Evolutionary conservation across 2,329 filamentous ascomycete genomes (phyloP).

Genomic region (Blastomyces parvus): DNA sequence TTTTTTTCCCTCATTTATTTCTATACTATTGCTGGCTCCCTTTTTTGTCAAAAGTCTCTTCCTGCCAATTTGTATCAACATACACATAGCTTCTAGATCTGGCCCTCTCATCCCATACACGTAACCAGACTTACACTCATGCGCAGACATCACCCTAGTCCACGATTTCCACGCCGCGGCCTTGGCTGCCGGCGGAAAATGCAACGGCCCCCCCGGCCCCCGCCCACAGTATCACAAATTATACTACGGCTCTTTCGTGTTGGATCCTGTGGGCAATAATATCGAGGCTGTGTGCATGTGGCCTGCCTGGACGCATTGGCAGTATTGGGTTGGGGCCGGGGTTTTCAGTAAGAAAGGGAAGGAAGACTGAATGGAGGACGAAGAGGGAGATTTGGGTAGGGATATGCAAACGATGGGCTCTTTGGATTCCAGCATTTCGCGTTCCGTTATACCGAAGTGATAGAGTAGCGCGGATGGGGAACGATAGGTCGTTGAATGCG

Average conservation of each 20-base stretch:
- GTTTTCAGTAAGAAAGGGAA: constrained; percentile 15
- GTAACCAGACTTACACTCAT: not conserved
- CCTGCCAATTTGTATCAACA: not conserved
- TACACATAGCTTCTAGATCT: not conserved
- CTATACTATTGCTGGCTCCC: too few species aligned
- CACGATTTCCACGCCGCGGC: constrained; percentile 40
- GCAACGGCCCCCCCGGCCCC: constrained; percentile 43
- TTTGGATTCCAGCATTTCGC: not conserved
- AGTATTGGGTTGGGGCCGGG: constrained; percentile 17
- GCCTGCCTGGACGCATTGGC: constrained; percentile 15
- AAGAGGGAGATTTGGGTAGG: not conserved
- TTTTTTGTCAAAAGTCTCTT: not conserved
- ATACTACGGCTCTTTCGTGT: constrained; percentile 46
- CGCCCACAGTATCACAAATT: constrained; percentile 37
- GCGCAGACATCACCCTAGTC: constrained; percentile 34
- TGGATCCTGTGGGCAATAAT: constrained; percentile 46
- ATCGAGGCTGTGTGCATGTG: constrained; percentile 38
- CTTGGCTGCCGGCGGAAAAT: constrained; percentile 37
- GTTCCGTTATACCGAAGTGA: not conserved
- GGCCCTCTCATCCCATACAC: not conserved
- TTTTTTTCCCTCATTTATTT: not conserved
- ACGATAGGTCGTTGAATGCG: not conserved
- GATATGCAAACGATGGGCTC: not conserved
- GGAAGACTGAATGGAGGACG: constrained; percentile 8
- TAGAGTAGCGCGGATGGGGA: not conserved